Evolutionary conservation across 805 yeast species (phyloP).

Genomic region (Metschnikowia aberdeeniae): DNA sequence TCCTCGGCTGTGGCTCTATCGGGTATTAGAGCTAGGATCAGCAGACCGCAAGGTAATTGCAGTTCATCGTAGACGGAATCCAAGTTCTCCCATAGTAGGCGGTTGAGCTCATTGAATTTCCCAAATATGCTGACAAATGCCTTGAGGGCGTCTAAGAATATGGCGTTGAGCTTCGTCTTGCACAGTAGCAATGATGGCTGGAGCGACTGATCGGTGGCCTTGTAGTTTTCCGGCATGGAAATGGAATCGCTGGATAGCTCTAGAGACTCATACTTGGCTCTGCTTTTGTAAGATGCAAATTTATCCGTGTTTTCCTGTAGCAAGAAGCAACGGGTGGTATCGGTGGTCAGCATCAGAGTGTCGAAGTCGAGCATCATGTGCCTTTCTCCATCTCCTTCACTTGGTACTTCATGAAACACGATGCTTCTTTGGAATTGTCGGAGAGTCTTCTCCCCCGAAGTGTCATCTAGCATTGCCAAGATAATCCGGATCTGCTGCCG

Average conservation of each 20-base stretch:
- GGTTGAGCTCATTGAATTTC: constrained; percentile 26
- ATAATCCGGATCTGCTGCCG: constrained; percentile 40
- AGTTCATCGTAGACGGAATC: constrained; percentile 27
- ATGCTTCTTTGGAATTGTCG: constrained; percentile 25
- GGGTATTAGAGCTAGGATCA: constrained; percentile 25
- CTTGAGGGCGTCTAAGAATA: constrained; percentile 35
- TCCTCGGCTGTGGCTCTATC: constrained; percentile 27
- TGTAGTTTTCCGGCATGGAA: constrained; percentile 23
- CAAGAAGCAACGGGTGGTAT: neutral
- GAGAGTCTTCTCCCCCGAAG: constrained; percentile 24
- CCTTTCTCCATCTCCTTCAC: constrained; percentile 26
- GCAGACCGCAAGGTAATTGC: constrained; percentile 8
- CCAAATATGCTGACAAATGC: constrained; percentile 28
- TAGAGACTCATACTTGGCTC: constrained; percentile 2
- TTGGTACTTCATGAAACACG: constrained; percentile 29
- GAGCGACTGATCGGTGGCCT: constrained; percentile 25
- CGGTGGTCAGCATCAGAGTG: constrained; percentile 1
- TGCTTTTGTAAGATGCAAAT: neutral
- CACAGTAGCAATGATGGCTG: constrained; percentile 28
- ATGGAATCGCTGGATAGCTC: constrained; percentile 9
- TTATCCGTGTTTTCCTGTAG: neutral
- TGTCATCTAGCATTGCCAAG: constrained; percentile 37
- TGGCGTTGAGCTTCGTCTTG: constrained; percentile 29
- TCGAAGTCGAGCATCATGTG: constrained; percentile 3
- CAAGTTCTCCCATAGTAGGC: constrained; percentile 24